Percentiles rank a stretch among this genome's conserved stretches.
phyloP scores from a whole-genome alignment of 768 basidiomycete species.

The Psilocybe tampanensis region DNA sequence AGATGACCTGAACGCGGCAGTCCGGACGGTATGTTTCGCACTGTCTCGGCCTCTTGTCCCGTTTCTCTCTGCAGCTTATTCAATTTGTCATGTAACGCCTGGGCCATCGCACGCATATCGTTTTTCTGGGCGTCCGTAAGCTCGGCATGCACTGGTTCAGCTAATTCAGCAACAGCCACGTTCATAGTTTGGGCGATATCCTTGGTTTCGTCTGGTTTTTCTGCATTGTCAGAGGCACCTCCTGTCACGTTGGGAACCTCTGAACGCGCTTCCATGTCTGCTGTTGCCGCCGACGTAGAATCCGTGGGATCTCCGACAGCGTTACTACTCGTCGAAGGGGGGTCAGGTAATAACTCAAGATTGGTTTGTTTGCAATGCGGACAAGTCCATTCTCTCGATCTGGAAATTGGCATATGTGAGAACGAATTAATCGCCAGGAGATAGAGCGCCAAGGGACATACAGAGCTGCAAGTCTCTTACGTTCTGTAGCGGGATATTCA shows the following conservation, averaged over 20 bases:
- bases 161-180: background rate
- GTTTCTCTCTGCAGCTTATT: conserved; percentile 5
- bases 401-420: conserved; percentile 26
- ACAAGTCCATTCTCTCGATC: conserved; percentile 82
- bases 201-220: background rate
- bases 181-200: background rate
- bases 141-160: background rate
- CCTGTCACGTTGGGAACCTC: background rate
- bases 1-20: background rate
- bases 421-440: background rate
- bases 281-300: background rate
- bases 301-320: conserved; percentile 6
- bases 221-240: background rate
- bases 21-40: conserved; percentile 3
- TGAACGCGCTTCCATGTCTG: background rate
- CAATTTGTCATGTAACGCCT: conserved; percentile 13
- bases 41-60: background rate
- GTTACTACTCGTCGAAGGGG: conserved; percentile 26
- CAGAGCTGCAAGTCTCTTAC: conserved; percentile 78
- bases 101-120: conserved; percentile 13
- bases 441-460: conserved; percentile 37
- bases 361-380: conserved; percentile 73
- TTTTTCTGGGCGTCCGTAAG: conserved; percentile 6
- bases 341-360: conserved; percentile 72
- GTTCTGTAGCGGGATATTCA: conserved; percentile 73